phyloP scores from a whole-genome alignment of 176 grass and related monocot genomes.

The Oryza glumipatula region DNA sequence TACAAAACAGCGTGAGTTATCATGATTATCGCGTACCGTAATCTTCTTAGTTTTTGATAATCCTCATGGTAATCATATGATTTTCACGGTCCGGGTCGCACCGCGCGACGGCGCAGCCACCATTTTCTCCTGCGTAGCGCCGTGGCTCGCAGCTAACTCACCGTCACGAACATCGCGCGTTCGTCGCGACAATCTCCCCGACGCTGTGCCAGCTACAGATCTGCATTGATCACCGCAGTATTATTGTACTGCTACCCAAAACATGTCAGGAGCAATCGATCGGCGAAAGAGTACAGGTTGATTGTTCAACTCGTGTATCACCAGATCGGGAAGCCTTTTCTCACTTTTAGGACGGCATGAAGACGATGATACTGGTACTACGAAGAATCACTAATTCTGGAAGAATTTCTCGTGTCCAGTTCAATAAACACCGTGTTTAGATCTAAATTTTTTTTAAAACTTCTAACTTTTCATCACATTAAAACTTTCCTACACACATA shows the following conservation, averaged over 20 bases:
- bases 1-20: no score
- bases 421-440: not conserved
- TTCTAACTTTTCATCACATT: no score
- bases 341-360: not conserved
- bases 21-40: no score
- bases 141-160: not conserved
- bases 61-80: no score
- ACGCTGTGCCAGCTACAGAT: not conserved
- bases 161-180: not conserved
- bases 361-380: not conserved
- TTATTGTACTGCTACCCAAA: not conserved
- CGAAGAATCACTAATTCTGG: not conserved
- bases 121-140: not conserved
- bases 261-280: not conserved
- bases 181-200: not conserved
- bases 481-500: no score
- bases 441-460: fast-evolving
- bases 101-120: not conserved
- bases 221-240: not conserved
- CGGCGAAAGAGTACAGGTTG: not conserved
- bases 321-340: not conserved
- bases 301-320: not conserved
- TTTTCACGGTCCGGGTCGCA: not conserved
- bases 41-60: no score
- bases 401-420: not conserved